These are phyloP conservation scores for Salix arbutifolia DNA, from an alignment of 345 rosid species.

Conservation along the genomic window DNA sequence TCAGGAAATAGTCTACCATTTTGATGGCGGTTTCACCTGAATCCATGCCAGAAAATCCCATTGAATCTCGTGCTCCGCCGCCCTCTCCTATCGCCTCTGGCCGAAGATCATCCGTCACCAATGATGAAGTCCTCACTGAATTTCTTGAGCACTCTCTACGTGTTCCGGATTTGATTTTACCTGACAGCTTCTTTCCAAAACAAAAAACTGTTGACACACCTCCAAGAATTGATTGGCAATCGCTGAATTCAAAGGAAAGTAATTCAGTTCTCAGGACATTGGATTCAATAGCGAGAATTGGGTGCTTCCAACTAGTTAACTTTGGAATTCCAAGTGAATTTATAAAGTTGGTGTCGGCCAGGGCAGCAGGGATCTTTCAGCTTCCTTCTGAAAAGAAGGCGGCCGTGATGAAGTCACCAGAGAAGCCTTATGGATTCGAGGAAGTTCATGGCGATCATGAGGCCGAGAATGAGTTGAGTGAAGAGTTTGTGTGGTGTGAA, in stretches of 20 bases:
- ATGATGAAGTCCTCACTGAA: conserved; percentile 66
- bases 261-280: conserved; percentile 30
- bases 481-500: conserved; percentile 64
- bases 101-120: conserved; percentile 69
- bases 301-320: conserved; percentile 79
- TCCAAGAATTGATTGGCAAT: conserved; percentile 50
- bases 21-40: conserved; percentile 40
- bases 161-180: conserved; percentile 73
- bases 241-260: conserved; percentile 22
- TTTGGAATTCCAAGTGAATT: conserved; percentile 50
- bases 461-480: conserved; percentile 44
- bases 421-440: conserved; percentile 50
- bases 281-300: conserved; percentile 55
- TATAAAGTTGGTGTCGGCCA: conserved; percentile 27
- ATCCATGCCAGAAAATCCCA: conserved; percentile 46
- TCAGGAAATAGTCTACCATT: background rate
- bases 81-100: conserved; percentile 75
- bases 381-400: conserved; percentile 38
- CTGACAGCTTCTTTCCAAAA: conserved; percentile 72
- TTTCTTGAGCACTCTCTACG: conserved; percentile 70
- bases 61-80: conserved; percentile 84
- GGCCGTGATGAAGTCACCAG: conserved; percentile 40
- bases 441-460: conserved; percentile 38
- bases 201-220: conserved; percentile 60
- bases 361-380: conserved; percentile 43